Base-by-base conservation (phyloP, 768 basidiomycete genomes). In the Lactarius sp. region DNA sequence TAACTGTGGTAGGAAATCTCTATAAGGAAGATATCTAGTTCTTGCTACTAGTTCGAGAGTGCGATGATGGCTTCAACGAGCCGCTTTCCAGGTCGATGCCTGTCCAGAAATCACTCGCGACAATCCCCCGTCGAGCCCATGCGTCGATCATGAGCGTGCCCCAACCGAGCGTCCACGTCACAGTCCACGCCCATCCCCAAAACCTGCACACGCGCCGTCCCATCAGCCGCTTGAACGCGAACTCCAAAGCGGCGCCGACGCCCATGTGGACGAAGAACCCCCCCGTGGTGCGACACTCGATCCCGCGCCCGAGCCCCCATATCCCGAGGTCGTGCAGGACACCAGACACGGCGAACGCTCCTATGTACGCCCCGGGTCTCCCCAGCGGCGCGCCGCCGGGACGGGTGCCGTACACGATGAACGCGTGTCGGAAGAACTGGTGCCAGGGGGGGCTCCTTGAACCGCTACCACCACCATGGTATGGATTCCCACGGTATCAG, bases 231-330 rank as follows among this genome's bases (percentile, higher is more conserved):
- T 73, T 79, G 79, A 78, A 88, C 13, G 70, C 56, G 20, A 72
- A 67, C 71, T 89, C 87, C 34, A 84, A 52, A 1, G 80, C 59
- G 7, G 83, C 67, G 1, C 84, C 85, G 0, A 83, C 68, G 10
- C 81, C 86, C 66, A 81, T 83, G 69, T 84, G 70, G 52, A 87
- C 36, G 69, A 88, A 89, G 69, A 83, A 87, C 2, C 79, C 81
- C 1, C 74, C 71, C 4, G 84, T 74, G 8, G 61, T 61, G 6
- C 62, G 20, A 0, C 81, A 77, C 50, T 86, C 81, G 0, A 75
- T 73, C 16, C 84, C 86, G 5, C 75, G 75, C 2, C 79, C 81
- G 81, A 87, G 80, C 4, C 83, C 84, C 77, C 80, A 86, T 55
- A 83, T 64, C 8, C 83, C 85, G 16, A 81, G 42, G 63, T 83